Base-by-base conservation (phyloP, 768 basidiomycete genomes). In the Hypholoma fasciculare region DNA sequence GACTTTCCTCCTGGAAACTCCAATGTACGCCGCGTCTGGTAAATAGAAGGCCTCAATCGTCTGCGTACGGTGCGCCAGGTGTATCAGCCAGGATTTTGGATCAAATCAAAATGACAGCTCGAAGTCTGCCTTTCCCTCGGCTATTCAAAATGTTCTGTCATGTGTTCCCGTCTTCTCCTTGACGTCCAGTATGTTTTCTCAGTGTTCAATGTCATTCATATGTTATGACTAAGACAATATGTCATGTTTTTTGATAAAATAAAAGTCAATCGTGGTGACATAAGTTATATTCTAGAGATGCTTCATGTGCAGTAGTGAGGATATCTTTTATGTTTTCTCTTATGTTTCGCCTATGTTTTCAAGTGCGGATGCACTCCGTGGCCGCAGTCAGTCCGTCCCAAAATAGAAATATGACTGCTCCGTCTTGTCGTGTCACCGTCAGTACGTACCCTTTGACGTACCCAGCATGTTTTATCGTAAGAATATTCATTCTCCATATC, bases 21-120 rank as follows among this genome's bases (percentile, higher is more conserved):
- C 27, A 30, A 30, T 30, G 27, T 30, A 9, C 9, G 2, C 6
- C 9, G 30, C 6, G 6, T 34, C 30, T 34, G 30, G 3, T 34
- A 34, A 34, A 6, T 34, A 9, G 30, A 34, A 34, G 30, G 30
- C 30, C n/a, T n/a, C n/a, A n/a, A n/a, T n/a, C n/a, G n/a, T n/a
- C n/a, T n/a, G n/a, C n/a, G n/a, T 46, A 46, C 44, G 44, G 44
- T 46, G 44, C 44, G 44, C 44, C n/a, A 46, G 44, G 44, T n/a
- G 44, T 46, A 46, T 46, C 44, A 46, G 44, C 16, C 44, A 46
- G 44, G n/a, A 46, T 46, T 46, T 20, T 46, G 17, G 17, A 19
- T 23, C 8, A 17, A 20, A 8, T 11, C 19, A 46, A 19, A 19
- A 11, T 14, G 19, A 46, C 1, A 9, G 12, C 17, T 17, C 14